Evolutionary conservation across 192 early-diverging fungal genomes (phyloP).

Genomic region (Podila verticillata): DNA sequence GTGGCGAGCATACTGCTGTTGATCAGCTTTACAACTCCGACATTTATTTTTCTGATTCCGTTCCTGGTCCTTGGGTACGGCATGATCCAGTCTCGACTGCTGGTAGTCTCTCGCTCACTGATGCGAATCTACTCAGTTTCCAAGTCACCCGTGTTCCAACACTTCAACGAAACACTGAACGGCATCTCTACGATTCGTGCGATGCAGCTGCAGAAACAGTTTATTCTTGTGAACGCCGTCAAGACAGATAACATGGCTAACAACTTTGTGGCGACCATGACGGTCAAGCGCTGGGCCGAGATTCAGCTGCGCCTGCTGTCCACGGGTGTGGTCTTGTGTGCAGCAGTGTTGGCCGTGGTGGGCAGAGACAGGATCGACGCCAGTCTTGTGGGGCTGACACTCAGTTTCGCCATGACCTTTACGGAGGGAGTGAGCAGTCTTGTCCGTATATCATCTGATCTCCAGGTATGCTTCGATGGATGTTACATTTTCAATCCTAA

Average conservation of each 20-base stretch:
- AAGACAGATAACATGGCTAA: constrained; percentile 27
- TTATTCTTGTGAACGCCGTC: constrained; percentile 61
- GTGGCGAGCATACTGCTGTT: constrained; percentile 28
- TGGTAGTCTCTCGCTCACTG: constrained; percentile 68
- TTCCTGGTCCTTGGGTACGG: constrained; percentile 38
- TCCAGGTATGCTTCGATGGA: not conserved
- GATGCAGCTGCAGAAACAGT: constrained; percentile 53
- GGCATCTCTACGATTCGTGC: constrained; percentile 68
- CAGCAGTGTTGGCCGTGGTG: constrained; percentile 27
- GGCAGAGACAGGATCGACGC: constrained; percentile 64
- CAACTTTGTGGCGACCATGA: constrained; percentile 22
- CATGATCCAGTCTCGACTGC: constrained; percentile 57
- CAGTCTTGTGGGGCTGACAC: constrained; percentile 85
- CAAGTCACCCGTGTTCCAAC: constrained; percentile 75
- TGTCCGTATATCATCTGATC: constrained; percentile 17
- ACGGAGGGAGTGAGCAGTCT: constrained; percentile 78
- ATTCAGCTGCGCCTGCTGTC: constrained; percentile 55
- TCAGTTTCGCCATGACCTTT: constrained; percentile 86
- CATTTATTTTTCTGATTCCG: constrained; percentile 10
- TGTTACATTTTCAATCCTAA: constrained; percentile 48
- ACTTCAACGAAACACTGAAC: constrained; percentile 60
- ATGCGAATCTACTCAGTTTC: constrained; percentile 77
- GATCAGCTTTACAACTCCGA: constrained; percentile 26
- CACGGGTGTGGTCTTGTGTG: constrained; percentile 19
- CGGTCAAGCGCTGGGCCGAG: constrained; percentile 31